phyloP scores from a whole-genome alignment of 108 stramenopile genomes.

The Nannochloropsis gaditana region DNA sequence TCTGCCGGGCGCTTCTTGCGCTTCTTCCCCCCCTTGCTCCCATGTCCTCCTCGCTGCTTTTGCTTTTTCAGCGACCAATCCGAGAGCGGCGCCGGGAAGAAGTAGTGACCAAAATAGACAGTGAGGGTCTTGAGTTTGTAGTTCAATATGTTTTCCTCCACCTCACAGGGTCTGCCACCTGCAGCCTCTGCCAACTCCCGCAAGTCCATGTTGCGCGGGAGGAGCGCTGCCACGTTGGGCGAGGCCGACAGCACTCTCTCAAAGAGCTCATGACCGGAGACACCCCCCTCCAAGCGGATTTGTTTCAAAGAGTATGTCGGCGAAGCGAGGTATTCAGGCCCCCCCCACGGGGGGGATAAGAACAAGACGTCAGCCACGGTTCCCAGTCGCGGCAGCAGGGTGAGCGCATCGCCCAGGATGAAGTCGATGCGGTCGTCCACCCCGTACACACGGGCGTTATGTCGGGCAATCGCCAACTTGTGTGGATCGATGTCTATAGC shows the following conservation, averaged over 20 bases:
- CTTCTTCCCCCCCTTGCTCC: neutral
- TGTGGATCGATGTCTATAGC: conserved; percentile 77
- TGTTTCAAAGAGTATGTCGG: conserved; percentile 35
- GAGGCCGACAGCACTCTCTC: conserved; percentile 33
- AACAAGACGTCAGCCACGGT: conserved; percentile 49
- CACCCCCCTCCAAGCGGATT: conserved; percentile 38
- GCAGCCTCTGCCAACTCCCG: neutral
- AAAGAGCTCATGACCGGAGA: conserved; percentile 37
- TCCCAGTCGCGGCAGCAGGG: conserved; percentile 31
- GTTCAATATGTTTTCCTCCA: conserved; percentile 45
- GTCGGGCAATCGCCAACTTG: conserved; percentile 77
- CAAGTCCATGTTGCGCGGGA: conserved; percentile 42
- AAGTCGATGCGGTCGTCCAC: conserved; percentile 60
- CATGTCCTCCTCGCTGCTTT: neutral
- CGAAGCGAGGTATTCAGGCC: conserved; percentile 40
- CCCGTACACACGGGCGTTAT: conserved; percentile 82
- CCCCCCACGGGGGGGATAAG: conserved; percentile 57
- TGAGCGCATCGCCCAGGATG: conserved; percentile 51
- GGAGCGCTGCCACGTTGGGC: conserved; percentile 46
- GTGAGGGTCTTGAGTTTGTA: conserved; percentile 52
- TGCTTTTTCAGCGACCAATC: conserved; percentile 8
- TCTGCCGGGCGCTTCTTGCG: neutral
- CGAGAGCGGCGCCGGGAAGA: neutral
- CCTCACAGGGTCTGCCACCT: conserved; percentile 27
- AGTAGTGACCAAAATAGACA: conserved; percentile 35